These are phyloP conservation scores for Dioszegia aurantiaca DNA, from an alignment of 768 basidiomycete genomes.

Conservation along the genomic window DNA sequence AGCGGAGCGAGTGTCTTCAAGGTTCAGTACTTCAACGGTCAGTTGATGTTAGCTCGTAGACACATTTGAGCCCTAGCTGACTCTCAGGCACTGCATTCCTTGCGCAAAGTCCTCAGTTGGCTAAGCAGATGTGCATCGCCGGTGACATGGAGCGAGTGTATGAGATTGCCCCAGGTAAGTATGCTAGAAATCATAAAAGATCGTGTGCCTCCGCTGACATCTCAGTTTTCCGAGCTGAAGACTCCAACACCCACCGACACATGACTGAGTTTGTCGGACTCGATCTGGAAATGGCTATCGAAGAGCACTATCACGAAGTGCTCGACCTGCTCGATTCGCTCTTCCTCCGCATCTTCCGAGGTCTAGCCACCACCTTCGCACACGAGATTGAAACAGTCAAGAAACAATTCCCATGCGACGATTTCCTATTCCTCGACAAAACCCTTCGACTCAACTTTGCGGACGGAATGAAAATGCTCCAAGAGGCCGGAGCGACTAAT, in stretches of 20 bases:
- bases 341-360: conserved; percentile 80
- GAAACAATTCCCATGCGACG: conserved; percentile 89
- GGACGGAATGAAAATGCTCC: conserved; percentile 81
- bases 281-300: conserved; percentile 98
- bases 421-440: conserved; percentile 90
- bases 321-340: conserved; percentile 85
- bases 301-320: conserved; percentile 98
- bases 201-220: not conserved
- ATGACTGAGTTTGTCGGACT: conserved; percentile 97
- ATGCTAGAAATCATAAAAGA: not conserved
- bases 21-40: conserved; percentile 95
- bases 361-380: conserved; percentile 69
- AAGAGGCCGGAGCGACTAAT: conserved; percentile 65
- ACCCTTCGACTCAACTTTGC: conserved; percentile 81
- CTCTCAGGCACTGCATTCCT: conserved; percentile 76
- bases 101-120: conserved; percentile 93
- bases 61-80: not conserved
- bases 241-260: conserved; percentile 95
- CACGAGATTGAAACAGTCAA: conserved; percentile 78
- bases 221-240: conserved; percentile 93
- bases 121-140: conserved; percentile 99
- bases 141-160: conserved; percentile 98
- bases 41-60: conserved; percentile 27
- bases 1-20: conserved; percentile 96
- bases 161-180: conserved; percentile 70